Conservation (phyloP, 176 grass and related monocot genomes). For the Carex littledalei region DNA sequence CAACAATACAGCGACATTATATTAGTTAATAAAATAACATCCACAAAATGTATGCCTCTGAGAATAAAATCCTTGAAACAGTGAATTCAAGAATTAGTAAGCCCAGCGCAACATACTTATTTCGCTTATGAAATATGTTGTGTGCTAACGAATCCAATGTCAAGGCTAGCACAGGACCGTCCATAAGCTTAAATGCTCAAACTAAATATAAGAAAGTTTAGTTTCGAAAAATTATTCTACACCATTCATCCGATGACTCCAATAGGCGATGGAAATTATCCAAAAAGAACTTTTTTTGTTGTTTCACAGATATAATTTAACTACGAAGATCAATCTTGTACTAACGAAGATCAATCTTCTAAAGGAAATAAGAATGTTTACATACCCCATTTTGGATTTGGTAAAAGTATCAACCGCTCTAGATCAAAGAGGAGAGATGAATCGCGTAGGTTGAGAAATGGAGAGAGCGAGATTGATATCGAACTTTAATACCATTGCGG, state of each 20-base stretch:
- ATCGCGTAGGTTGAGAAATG: background rate
- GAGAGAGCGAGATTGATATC: background rate
- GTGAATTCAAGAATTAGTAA: background rate
- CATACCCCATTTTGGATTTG: conserved; percentile 2
- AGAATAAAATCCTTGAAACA: conserved; percentile 4
- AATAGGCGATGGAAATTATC: too few species aligned
- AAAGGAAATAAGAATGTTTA: background rate
- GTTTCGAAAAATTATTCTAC: background rate
- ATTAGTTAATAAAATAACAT: background rate
- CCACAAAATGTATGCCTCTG: conserved; percentile 8
- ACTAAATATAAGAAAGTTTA: background rate
- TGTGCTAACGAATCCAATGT: conserved; percentile 11
- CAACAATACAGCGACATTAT: background rate
- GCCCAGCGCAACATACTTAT: conserved; percentile 14
- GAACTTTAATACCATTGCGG: too few species aligned
- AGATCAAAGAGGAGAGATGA: background rate
- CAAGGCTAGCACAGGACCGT: conserved; percentile 32
- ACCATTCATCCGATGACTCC: too few species aligned
- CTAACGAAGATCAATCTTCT: background rate
- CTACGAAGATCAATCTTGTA: background rate
- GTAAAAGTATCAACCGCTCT: background rate
- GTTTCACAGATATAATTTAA: too few species aligned
- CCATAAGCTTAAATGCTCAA: conserved; percentile 23
- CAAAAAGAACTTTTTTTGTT: too few species aligned
- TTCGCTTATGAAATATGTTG: conserved; percentile 36